Conservation (phyloP, 345 rosid genomes). For the Rhizophora mangle region DNA sequence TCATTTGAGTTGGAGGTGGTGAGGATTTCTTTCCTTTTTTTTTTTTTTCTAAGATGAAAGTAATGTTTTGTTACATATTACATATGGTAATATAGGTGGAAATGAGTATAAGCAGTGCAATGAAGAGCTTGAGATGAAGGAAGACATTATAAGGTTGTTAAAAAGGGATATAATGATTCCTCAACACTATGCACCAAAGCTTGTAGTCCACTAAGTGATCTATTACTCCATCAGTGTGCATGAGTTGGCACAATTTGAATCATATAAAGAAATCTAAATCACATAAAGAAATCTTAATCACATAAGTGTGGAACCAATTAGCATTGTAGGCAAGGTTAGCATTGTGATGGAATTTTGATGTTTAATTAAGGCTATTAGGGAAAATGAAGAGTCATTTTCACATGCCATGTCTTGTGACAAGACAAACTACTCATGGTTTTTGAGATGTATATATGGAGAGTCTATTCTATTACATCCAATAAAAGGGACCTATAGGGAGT, state of each 20-base stretch:
- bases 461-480: too few relatives aligned
- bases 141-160: slow-evolving; percentile 70
- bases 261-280: neutral
- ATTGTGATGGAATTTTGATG: too few relatives aligned
- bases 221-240: neutral
- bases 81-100: slow-evolving; percentile 50
- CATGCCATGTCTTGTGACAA: too few relatives aligned
- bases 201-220: slow-evolving; percentile 80
- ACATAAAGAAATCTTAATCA: too few relatives aligned
- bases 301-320: too few relatives aligned
- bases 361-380: too few relatives aligned
- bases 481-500: too few relatives aligned
- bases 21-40: neutral
- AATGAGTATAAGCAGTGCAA: slow-evolving; percentile 99
- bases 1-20: neutral
- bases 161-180: slow-evolving; percentile 90
- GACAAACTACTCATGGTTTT: too few relatives aligned
- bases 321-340: too few relatives aligned
- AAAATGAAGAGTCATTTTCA: too few relatives aligned
- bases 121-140: slow-evolving; percentile 88
- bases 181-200: slow-evolving; percentile 87
- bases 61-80: slow-evolving; percentile 7
- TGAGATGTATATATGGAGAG: too few relatives aligned
- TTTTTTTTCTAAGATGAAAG: neutral
- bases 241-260: neutral